Base-by-base conservation (phyloP, 192 early-diverging fungal species). In the Linnemannia elongata region DNA sequence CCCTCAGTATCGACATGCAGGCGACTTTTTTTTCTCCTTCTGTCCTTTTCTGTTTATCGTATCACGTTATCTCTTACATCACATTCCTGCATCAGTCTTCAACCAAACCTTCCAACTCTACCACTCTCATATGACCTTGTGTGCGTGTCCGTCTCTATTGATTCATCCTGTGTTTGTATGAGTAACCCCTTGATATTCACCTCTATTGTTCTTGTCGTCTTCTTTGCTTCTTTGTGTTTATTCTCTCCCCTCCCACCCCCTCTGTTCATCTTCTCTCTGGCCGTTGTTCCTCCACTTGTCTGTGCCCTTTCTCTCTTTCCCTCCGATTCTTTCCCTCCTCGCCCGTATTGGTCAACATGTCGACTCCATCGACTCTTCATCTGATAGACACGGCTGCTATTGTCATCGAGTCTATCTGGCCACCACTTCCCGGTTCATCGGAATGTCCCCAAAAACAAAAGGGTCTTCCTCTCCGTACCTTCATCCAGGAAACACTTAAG, bases 401-500 rank as follows among this genome's bases (percentile, higher is more conserved):
- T n/a, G 91, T 91, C 20, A 92, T 93, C 55, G 91, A 93, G 82
- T 88, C 90, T 52, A 91, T 92, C 74, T 93, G 92, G 92, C 72
- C 83, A 54, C 81, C 77, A 18, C 71, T 74, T 69, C 78, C 69
- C 55, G 85, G 76, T 33, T 71, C 74, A 49, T 74, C 70, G 74
- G 75, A 87, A 69, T 87, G 77, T 69, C 45, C 77, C 49, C 87
- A 87, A 38, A 88, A 80, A 73, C 79, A 89, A 45, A 86, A 89
- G 54, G 90, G 89, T 27, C 80, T 91, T 30, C 93, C 95, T 38
- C 87, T 95, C 33, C 89, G 92, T 20, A 83, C 90, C 45, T 95
- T 96, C 76, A 93, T 96, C 75, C 93, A 94, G 79, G 93, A 96
- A 85, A 93, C 95, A 10, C 83, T 96, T 8, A 93, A 93, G 73